Conservation (phyloP, 208 protist genomes). For the Leishmania amazonensis region DNA sequence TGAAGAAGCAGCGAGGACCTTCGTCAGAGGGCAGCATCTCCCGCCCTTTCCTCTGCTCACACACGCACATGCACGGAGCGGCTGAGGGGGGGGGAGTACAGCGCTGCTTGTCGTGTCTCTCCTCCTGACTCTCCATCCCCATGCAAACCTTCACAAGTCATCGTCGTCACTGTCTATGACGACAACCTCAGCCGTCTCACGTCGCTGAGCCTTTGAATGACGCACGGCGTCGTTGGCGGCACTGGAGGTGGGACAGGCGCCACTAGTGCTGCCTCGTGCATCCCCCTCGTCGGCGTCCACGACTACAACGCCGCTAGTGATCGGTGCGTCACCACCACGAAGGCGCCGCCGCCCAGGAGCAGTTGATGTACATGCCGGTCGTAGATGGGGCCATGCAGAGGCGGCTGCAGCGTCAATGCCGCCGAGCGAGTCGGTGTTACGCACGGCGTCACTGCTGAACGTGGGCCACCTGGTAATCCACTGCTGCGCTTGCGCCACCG, state of each 20-base stretch:
- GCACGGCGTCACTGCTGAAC: not conserved
- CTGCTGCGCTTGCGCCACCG: constrained; percentile 36
- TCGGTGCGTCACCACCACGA: not conserved
- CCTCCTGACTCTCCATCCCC: not conserved
- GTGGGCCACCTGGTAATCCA: constrained; percentile 7
- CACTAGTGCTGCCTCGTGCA: not conserved
- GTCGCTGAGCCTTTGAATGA: not conserved
- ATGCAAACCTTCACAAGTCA: not conserved
- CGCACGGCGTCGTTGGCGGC: not conserved
- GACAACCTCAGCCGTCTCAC: not conserved
- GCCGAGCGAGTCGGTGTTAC: too few relatives aligned
- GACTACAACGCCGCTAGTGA: not conserved
- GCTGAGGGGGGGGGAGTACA: not conserved
- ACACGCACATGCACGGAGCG: not conserved
- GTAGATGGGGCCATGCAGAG: not conserved
- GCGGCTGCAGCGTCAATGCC: not conserved
- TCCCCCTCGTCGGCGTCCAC: constrained; percentile 14
- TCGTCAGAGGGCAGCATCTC: not conserved
- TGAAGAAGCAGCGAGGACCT: not conserved
- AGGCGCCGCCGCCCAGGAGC: not conserved
- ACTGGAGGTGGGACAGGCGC: not conserved
- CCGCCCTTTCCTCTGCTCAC: not conserved
- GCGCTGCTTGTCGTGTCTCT: not conserved
- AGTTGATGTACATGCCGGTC: not conserved
- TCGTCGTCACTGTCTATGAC: constrained; percentile 15